A percentile compares a stretch with the other conserved stretches of the same genome.
These are phyloP conservation scores for Trichomonascaceae sp. DNA, from an alignment of 1,139 yeast genomes.

Conservation along the genomic window DNA sequence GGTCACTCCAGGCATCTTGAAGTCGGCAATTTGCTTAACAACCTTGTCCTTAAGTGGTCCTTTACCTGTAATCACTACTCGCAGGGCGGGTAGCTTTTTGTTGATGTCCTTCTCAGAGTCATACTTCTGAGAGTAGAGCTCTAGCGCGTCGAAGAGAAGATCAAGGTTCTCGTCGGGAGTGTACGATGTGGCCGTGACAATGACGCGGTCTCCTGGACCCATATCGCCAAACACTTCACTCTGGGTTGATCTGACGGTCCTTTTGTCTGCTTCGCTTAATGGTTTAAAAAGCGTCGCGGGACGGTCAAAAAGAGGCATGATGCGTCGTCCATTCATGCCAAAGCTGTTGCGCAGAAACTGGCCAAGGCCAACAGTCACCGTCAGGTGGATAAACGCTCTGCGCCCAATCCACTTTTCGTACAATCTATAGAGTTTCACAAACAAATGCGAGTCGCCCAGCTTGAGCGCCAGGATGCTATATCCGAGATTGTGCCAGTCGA, in stretches of 20 bases:
- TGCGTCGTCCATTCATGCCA: conserved; percentile 30
- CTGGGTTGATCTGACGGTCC: conserved; percentile 29
- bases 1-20: conserved; percentile 31
- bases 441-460: conserved; percentile 40
- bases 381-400: conserved; percentile 55
- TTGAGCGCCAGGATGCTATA: conserved; percentile 68
- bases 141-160: conserved; percentile 55
- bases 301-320: conserved; percentile 27
- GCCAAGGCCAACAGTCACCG: conserved; percentile 73
- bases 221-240: conserved; percentile 30
- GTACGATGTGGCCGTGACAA: conserved; percentile 83
- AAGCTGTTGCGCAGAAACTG: conserved; percentile 43
- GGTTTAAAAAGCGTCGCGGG: conserved; percentile 54
- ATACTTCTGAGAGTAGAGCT: conserved; percentile 28
- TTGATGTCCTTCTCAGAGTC: conserved; percentile 9
- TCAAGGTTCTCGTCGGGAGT: conserved; percentile 90
- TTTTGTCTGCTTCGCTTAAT: conserved; percentile 21
- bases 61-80: conserved; percentile 79
- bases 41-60: conserved; percentile 64
- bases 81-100: conserved; percentile 34
- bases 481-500: conserved; percentile 97
- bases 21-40: conserved; percentile 28
- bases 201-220: conserved; percentile 37
- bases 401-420: conserved; percentile 37
- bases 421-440: conserved; percentile 44